A percentile compares a stretch with the other conserved stretches of the same genome.
phyloP scores from a whole-genome alignment of 2,329 filamentous ascomycete species.

The Pseudodiploospora longispora region DNA sequence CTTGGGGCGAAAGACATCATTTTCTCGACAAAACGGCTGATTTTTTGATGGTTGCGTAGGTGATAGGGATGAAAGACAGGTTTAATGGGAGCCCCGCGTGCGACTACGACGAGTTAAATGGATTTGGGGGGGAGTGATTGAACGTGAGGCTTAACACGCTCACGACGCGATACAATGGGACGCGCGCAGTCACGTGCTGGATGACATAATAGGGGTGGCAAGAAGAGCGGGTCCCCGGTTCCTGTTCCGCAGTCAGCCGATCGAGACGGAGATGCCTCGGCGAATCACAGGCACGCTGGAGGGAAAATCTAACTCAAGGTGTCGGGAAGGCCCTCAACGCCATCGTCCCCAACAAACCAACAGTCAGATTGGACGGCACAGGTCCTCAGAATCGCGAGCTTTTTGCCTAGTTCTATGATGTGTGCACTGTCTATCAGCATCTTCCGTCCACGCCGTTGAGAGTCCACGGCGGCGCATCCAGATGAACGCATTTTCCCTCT shows the following conservation, averaged over 20 bases:
- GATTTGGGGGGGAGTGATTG: neutral
- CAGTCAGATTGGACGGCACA: too few relatives aligned
- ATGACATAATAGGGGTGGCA: neutral
- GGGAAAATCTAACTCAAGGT: constrained; percentile 5
- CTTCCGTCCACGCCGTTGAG: constrained; percentile 7
- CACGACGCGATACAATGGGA: constrained; percentile 4
- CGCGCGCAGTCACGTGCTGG: constrained; percentile 7
- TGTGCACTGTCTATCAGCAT: constrained; percentile 2
- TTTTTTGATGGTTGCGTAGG: constrained; percentile 12
- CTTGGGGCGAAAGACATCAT: constrained; percentile 36
- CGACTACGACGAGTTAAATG: neutral
- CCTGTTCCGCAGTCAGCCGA: constrained; percentile 1
- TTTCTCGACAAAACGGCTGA: constrained; percentile 14
- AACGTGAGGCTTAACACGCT: constrained; percentile 1
- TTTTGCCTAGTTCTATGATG: constrained; percentile 7
- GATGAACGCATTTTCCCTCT: constrained; percentile 36
- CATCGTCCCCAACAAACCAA: too few relatives aligned
- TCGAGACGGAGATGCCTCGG: constrained; percentile 3
- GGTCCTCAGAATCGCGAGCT: too few relatives aligned
- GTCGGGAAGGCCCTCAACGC: too few relatives aligned
- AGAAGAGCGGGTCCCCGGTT: constrained; percentile 1
- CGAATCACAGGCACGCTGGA: constrained; percentile 6
- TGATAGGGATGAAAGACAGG: too few relatives aligned
- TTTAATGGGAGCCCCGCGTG: neutral
- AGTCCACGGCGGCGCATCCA: constrained; percentile 10